Evolutionary conservation across 2,329 filamentous ascomycete species (phyloP).

Genomic region (Aspergillus awamori): DNA sequence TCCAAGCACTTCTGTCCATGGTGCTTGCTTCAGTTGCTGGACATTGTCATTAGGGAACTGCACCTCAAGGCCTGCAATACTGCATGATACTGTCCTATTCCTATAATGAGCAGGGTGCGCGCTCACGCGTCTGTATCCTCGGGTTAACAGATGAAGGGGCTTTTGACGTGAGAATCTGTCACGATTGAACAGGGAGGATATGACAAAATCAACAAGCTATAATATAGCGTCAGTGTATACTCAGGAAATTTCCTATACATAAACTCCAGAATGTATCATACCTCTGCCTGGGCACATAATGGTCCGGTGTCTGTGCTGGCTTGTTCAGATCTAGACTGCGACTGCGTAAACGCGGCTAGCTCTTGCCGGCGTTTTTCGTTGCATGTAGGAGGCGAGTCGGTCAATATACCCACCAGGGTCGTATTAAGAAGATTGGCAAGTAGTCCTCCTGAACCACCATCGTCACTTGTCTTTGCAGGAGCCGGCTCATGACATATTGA

Average conservation of each 20-base stretch:
- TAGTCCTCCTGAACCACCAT: slow-evolving; percentile 7
- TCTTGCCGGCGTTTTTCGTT: slow-evolving; percentile 53
- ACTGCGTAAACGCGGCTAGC: slow-evolving; percentile 66
- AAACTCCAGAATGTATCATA: slow-evolving; percentile 32
- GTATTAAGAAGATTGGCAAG: slow-evolving; percentile 67
- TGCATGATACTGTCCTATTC: slow-evolving; percentile 38
- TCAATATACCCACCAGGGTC: slow-evolving; percentile 64
- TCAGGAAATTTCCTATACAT: neutral
- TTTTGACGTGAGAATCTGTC: slow-evolving; percentile 51
- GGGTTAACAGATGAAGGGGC: slow-evolving; percentile 76
- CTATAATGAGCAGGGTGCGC: slow-evolving; percentile 23
- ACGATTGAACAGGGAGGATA: slow-evolving; percentile 75
- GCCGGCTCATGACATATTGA: slow-evolving; percentile 31
- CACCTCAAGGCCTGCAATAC: slow-evolving; percentile 67
- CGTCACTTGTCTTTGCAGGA: slow-evolving; percentile 16
- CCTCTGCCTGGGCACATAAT: slow-evolving; percentile 65
- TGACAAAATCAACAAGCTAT: slow-evolving; percentile 74
- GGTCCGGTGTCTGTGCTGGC: slow-evolving; percentile 41
- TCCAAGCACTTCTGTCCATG: slow-evolving; percentile 75
- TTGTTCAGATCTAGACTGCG: slow-evolving; percentile 48
- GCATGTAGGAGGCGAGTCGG: slow-evolving; percentile 34
- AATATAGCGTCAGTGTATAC: slow-evolving; percentile 4
- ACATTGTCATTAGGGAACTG: slow-evolving; percentile 72
- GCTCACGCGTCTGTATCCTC: slow-evolving; percentile 69
- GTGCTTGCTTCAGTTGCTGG: slow-evolving; percentile 64